Percentiles rank a stretch among this genome's conserved stretches.
These are phyloP conservation scores for Westerdykella sp. DNA, from an alignment of 2,329 filamentous ascomycete species.

Conservation along the genomic window DNA sequence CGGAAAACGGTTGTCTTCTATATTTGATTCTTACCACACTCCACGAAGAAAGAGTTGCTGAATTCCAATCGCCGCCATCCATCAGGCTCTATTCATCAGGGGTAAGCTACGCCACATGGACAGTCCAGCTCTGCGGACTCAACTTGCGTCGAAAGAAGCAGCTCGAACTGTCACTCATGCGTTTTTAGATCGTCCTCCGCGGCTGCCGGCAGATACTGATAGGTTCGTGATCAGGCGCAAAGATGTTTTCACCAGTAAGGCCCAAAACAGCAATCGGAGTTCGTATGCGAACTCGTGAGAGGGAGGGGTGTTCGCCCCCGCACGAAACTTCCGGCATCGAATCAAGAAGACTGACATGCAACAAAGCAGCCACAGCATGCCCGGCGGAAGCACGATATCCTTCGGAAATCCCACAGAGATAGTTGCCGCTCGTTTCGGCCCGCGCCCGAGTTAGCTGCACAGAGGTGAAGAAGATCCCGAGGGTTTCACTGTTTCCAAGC, in stretches of 20 bases:
- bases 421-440: too few species aligned
- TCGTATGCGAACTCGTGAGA: background rate
- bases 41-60: background rate
- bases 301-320: conserved; percentile 1
- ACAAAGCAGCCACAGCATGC: too few species aligned
- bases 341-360: background rate
- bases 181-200: background rate
- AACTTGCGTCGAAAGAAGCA: background rate
- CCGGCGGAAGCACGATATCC: too few species aligned
- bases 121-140: too few species aligned
- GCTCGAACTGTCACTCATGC: background rate
- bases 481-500: too few species aligned
- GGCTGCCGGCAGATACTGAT: background rate
- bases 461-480: too few species aligned
- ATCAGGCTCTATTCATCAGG: conserved; percentile 1
- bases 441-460: too few species aligned
- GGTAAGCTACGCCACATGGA: background rate
- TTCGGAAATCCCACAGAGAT: too few species aligned
- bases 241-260: background rate
- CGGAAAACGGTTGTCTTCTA: background rate
- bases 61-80: conserved; percentile 5
- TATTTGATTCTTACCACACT: background rate
- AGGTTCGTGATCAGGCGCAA: background rate
- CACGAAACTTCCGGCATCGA: background rate
- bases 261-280: too few species aligned